These are phyloP conservation scores for Nigrograna mackinnonii DNA, from an alignment of 2,329 filamentous ascomycete species.

Conservation along the genomic window DNA sequence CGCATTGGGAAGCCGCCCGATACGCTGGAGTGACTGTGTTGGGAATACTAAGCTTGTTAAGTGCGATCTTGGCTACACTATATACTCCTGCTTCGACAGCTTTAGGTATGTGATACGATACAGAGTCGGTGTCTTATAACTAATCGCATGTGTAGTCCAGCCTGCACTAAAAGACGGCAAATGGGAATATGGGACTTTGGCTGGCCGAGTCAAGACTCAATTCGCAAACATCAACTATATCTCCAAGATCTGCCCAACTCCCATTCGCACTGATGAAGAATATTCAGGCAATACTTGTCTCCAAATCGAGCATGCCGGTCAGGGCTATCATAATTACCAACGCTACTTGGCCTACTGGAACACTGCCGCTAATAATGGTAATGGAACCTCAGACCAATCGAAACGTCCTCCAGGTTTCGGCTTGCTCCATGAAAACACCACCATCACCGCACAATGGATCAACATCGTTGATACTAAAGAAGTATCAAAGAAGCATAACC, in stretches of 20 bases:
- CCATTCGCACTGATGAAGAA: constrained; percentile 54
- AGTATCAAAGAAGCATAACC: constrained; percentile 52
- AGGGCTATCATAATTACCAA: constrained; percentile 71
- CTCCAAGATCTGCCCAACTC: constrained; percentile 61
- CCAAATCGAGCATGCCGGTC: constrained; percentile 69
- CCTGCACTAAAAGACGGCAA: constrained; percentile 68
- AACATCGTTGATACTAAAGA: constrained; percentile 59
- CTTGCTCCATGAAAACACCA: constrained; percentile 73
- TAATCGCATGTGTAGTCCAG: constrained; percentile 63
- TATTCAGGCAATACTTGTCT: constrained; percentile 62
- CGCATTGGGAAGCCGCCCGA: constrained; percentile 66
- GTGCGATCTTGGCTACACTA: constrained; percentile 68
- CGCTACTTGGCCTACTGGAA: constrained; percentile 64
- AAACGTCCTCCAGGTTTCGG: constrained; percentile 64
- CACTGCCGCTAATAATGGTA: constrained; percentile 48
- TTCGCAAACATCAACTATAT: constrained; percentile 69
- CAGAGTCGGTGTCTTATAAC: neutral
- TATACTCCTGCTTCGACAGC: constrained; percentile 79
- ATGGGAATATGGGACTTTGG: constrained; percentile 54
- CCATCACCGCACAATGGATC: constrained; percentile 71
- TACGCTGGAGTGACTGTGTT: constrained; percentile 67
- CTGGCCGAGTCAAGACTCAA: constrained; percentile 60
- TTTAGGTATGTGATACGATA: constrained; percentile 47
- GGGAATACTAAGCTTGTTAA: constrained; percentile 66
- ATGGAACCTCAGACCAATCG: constrained; percentile 45